Base-by-base conservation (phyloP, 305 asterid genomes). In the Coffea humblotiana region DNA sequence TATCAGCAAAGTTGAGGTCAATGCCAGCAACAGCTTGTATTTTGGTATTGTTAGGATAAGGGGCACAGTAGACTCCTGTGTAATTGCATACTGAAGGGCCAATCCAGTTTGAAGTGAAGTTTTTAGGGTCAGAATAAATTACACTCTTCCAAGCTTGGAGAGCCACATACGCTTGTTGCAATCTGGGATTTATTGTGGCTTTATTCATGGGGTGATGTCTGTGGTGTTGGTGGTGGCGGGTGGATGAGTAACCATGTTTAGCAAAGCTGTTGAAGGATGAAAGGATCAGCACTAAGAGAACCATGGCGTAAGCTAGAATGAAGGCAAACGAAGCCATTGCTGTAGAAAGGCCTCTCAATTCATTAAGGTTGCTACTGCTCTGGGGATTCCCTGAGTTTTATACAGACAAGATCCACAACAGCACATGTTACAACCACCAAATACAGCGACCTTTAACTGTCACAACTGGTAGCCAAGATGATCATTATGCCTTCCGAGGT, bases 141-240 rank as follows among this genome's bases (percentile, higher is more conserved):
- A 88, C 92, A 10, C 60, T 80, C 66, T 92, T 93, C 95, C 95
- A 91, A 0, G 97, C 91, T 82, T 89, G 93, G 35, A 93, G 85
- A 10, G 94, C 95, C 8, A 75, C 23, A 64, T 90, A 89, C 78
- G 95, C 95, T 77, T 78, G 88, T 27, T 82, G 82, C 29, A 91
- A 88, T 51, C 78, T 84, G 14, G 73, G n/a, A 79, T 84, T 85
- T 14, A 76, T 52, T 73, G 23, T 81, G 51, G 80, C 74, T 47
- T 79, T 72, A 14, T 48, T 85, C 29, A 27, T 25, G 32, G 60
- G 8, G 32, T 29, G 32, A 40, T 49, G 80, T 27, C 48, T 23
- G 65, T 80, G 80, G 54, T 76, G 79, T 64, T n/a, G 86, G 67
- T 32, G 84, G 74, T 65, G 84, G 51, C 56, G 79, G 58, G 65